Evolutionary conservation across 176 grass and related monocot genomes (phyloP), one percentile per base, ranked within the genome.

Genomic region (Cymbopogon citratus): DNA sequence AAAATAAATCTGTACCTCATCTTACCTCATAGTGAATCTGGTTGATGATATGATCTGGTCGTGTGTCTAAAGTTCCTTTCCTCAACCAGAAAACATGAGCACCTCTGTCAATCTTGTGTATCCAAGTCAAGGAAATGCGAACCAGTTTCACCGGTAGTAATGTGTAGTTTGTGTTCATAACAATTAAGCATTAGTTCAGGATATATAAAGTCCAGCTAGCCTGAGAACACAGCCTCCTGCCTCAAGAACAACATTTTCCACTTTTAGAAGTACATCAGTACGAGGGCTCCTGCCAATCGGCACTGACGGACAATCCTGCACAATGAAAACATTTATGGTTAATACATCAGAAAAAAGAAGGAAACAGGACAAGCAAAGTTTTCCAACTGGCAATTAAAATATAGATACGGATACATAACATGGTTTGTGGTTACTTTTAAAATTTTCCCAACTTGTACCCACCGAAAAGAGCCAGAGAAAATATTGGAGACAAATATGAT

Each of bases 11-110:
- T 49, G 2, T 78, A 79, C 28, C 46, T 27, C 36, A 67, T 71
- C 52, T 73, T 79, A 98, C 96, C 91, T 99, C 96, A 85, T 99
- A 99, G 81, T 99, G 96, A 76, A 99, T 95, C 81, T 93, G 92
- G 71, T 99, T 93, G 77, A 99, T 66, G 38, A 93, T 81, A 76
- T 99, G 96, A 76, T 99, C 91, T 83, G 91, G 91, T 29, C 82
- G 80, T 4, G 87, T 38, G 83, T 99, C 96, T 51, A 89, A 85
- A 29, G 63, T 88, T 87, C 92, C 91, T 90, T 99, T 99, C 49
- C 45, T 73, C 80, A 99, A 79, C 88, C 91, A 95, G 66, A 91
- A 95, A 73, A 40, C 21, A 87, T 98, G 96, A 67, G 96, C 96
- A 83, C 92, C 96, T 85, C 96, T 95, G 82, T 93, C 92, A 87